Percentiles rank a stretch among this genome's conserved stretches.
Conservation (phyloP, 805 yeast genomes). For the Candida germanica region DNA sequence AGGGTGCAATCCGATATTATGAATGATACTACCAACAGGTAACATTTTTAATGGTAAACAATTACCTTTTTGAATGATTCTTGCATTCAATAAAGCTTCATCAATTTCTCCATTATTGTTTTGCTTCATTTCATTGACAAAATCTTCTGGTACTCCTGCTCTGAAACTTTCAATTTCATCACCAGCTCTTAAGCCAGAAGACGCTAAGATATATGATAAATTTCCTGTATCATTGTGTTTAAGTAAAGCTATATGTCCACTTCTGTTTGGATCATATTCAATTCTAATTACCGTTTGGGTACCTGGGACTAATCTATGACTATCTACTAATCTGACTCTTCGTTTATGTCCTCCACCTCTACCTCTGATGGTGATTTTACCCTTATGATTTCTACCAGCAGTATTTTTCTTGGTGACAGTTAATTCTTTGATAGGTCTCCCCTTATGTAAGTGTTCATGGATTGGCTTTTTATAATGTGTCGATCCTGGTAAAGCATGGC, state of each 20-base stretch:
- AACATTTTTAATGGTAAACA: slow-evolving; percentile 90
- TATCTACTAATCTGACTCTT: slow-evolving; percentile 81
- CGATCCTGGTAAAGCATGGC: slow-evolving; percentile 72
- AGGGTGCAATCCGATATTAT: slow-evolving; percentile 73
- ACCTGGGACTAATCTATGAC: slow-evolving; percentile 63
- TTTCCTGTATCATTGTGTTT: slow-evolving; percentile 60
- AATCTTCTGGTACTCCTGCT: slow-evolving; percentile 74
- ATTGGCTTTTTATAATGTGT: slow-evolving; percentile 88
- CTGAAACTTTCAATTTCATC: slow-evolving; percentile 88
- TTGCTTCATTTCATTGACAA: slow-evolving; percentile 66
- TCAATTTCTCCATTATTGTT: slow-evolving; percentile 76
- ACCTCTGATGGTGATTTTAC: slow-evolving; percentile 87
- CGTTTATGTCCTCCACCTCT: slow-evolving; percentile 97
- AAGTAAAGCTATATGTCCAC: slow-evolving; percentile 87
- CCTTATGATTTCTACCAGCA: slow-evolving; percentile 88
- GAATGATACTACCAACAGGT: slow-evolving; percentile 90
- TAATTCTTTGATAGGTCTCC: slow-evolving; percentile 72
- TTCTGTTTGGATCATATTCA: slow-evolving; percentile 93
- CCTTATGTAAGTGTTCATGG: slow-evolving; percentile 82
- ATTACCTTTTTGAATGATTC: slow-evolving; percentile 89
- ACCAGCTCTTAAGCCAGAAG: slow-evolving; percentile 90
- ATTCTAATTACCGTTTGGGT: slow-evolving; percentile 78
- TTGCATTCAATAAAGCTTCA: slow-evolving; percentile 83
- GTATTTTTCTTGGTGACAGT: slow-evolving; percentile 68
- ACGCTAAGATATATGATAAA: slow-evolving; percentile 79